Percentiles rank a stretch among this genome's conserved stretches.
Evolutionary conservation across 2,329 filamentous ascomycete genomes (phyloP).

Genomic region (Penicillium glabrum): DNA sequence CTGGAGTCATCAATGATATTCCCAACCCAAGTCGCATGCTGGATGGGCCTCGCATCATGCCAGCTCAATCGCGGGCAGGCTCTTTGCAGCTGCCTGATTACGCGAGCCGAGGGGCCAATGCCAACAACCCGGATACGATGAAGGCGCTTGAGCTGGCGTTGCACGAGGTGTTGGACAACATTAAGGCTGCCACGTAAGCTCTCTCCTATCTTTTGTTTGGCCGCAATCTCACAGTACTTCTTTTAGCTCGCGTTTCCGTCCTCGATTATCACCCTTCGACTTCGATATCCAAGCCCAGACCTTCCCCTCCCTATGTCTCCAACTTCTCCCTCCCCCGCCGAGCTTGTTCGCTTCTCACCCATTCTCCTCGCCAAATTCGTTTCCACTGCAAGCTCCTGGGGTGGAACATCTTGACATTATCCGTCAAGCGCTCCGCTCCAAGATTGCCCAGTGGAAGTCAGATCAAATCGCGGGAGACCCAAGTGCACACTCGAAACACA

Average conservation of each 20-base stretch:
- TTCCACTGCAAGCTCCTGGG: conserved; percentile 75
- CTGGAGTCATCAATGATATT: conserved; percentile 76
- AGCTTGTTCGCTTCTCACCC: conserved; percentile 81
- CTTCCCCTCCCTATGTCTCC: conserved; percentile 81
- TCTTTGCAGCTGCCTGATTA: conserved; percentile 46
- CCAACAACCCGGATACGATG: conserved; percentile 75
- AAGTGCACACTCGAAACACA: conserved; percentile 40
- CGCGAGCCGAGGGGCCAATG: conserved; percentile 63
- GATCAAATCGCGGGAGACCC: conserved; percentile 36
- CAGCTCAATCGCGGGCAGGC: conserved; percentile 32
- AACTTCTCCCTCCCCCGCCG: conserved; percentile 75
- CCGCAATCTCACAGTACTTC: background rate
- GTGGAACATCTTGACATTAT: conserved; percentile 73
- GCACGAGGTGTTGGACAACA: conserved; percentile 75
- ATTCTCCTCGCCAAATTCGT: conserved; percentile 74
- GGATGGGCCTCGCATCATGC: conserved; percentile 35
- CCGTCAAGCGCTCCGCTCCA: conserved; percentile 63
- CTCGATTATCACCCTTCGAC: conserved; percentile 58
- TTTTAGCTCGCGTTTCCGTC: conserved; percentile 44
- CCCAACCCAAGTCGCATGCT: conserved; percentile 52
- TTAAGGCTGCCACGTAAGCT: conserved; percentile 77
- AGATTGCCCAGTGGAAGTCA: conserved; percentile 66
- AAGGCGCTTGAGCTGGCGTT: conserved; percentile 82
- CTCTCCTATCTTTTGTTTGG: background rate
- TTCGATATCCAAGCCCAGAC: conserved; percentile 84